A percentile compares a stretch with the other conserved stretches of the same genome.
Conservation (phyloP, 2,329 filamentous ascomycete genomes). For the Lasiodiplodia sp. region DNA sequence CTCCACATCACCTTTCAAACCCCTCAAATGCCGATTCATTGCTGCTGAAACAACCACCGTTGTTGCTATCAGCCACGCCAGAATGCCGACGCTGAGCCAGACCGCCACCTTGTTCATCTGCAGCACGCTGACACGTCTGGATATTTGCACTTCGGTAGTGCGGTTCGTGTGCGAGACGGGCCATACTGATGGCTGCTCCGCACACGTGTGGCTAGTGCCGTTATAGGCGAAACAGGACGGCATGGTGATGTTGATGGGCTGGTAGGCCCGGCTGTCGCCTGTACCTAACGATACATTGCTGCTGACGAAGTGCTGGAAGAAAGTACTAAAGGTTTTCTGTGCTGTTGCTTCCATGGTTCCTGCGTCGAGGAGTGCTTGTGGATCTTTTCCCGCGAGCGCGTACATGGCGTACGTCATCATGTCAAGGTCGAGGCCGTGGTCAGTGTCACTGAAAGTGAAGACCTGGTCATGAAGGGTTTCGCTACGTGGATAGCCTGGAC, state of each 20-base stretch:
- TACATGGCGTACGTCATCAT: background rate
- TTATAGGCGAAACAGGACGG: background rate
- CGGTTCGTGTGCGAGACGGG: background rate
- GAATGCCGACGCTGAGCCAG: background rate
- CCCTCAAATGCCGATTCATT: too few relatives aligned
- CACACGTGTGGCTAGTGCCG: rapidly evolving
- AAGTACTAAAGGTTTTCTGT: background rate
- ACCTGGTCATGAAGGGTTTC: too few relatives aligned
- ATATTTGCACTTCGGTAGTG: background rate
- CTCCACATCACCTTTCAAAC: background rate
- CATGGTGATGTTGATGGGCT: conserved; percentile 35
- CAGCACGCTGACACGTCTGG: background rate
- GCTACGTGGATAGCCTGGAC: too few relatives aligned
- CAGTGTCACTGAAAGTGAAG: background rate
- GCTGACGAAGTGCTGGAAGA: conserved; percentile 39
- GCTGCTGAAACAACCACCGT: background rate
- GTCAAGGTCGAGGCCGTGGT: background rate
- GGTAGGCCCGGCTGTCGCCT: conserved; percentile 36
- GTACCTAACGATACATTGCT: conserved; percentile 32
- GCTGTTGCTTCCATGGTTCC: background rate
- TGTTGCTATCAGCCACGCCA: background rate
- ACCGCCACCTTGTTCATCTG: background rate
- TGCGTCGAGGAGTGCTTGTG: background rate
- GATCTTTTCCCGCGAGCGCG: too few relatives aligned
- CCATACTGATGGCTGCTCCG: too few relatives aligned